Percentiles rank a stretch among this genome's conserved stretches.
Conservation (phyloP, 2,329 filamentous ascomycete genomes). For the Pseudophaeomoniella oleicola region DNA sequence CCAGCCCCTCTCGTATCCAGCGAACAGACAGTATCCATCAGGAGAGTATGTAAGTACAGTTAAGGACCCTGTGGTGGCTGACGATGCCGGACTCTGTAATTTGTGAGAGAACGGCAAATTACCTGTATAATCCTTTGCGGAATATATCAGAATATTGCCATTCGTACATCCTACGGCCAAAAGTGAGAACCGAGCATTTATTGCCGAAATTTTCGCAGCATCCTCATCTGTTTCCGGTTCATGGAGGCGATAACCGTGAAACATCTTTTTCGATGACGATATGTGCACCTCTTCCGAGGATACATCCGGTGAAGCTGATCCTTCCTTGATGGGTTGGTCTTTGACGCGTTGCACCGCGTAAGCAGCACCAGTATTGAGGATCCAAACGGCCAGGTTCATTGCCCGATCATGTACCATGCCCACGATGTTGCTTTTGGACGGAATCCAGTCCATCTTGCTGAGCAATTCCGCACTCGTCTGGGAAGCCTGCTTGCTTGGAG, state of each 20-base stretch:
- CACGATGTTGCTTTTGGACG: conserved; percentile 58
- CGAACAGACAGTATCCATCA: conserved; percentile 91
- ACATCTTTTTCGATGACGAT: conserved; percentile 48
- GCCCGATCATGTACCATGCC: conserved; percentile 91
- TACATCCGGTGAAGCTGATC: conserved; percentile 18
- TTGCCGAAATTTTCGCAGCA: conserved; percentile 58
- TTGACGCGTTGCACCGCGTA: conserved; percentile 71
- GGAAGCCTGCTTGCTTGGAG: conserved; percentile 61
- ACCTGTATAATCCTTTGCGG: conserved; percentile 79
- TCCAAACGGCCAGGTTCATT: conserved; percentile 92
- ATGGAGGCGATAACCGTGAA: conserved; percentile 87
- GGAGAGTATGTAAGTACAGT: conserved; percentile 75
- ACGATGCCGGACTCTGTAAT: conserved; percentile 55
- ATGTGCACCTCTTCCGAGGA: conserved; percentile 22
- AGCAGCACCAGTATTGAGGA: conserved; percentile 71
- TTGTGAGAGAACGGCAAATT: conserved; percentile 81
- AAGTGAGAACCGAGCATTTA: conserved; percentile 90
- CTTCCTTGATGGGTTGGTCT: conserved; percentile 25
- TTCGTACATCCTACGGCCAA: conserved; percentile 73
- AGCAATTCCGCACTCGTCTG: conserved; percentile 87
- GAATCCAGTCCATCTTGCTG: conserved; percentile 73
- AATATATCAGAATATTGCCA: conserved; percentile 77
- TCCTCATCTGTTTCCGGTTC: conserved; percentile 45
- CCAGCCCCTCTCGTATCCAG: conserved; percentile 86
- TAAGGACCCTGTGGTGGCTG: conserved; percentile 51